Conservation (phyloP, 2,329 filamentous ascomycete genomes). For the Myriosclerotinia curreyana region DNA sequence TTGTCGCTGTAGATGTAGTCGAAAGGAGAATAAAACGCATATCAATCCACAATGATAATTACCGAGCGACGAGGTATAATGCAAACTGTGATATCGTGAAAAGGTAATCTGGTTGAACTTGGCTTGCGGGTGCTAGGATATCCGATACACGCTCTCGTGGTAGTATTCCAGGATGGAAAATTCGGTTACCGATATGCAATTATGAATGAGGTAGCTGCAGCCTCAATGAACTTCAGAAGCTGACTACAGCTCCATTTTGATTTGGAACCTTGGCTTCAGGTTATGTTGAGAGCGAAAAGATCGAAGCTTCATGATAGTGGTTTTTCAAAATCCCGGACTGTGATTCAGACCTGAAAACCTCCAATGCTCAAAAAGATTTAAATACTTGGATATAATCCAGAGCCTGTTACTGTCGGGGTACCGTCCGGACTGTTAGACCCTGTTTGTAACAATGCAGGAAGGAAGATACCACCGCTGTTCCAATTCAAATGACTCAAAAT, state of each 20-base stretch:
- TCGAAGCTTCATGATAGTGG: background rate
- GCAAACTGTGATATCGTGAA: background rate
- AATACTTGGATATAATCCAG: background rate
- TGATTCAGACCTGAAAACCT: background rate
- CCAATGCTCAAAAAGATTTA: background rate
- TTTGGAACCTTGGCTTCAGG: too few species aligned
- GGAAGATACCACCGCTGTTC: background rate
- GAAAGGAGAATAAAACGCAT: background rate
- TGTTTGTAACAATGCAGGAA: background rate
- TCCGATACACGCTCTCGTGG: background rate
- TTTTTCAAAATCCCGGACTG: background rate
- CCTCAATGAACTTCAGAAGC: background rate
- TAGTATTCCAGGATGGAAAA: background rate
- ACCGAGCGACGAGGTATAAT: background rate
- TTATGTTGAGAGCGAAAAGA: background rate
- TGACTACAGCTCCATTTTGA: background rate
- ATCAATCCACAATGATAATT: background rate
- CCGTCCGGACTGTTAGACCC: background rate
- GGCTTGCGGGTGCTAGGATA: background rate
- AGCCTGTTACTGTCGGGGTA: background rate
- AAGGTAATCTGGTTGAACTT: background rate
- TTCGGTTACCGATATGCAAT: background rate
- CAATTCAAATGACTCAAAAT: background rate
- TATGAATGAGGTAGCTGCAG: background rate
- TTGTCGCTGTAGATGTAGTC: background rate